Evolutionary conservation across 352 stramenopile genomes (phyloP).

Genomic region (Globisporangium heterothallicum): DNA sequence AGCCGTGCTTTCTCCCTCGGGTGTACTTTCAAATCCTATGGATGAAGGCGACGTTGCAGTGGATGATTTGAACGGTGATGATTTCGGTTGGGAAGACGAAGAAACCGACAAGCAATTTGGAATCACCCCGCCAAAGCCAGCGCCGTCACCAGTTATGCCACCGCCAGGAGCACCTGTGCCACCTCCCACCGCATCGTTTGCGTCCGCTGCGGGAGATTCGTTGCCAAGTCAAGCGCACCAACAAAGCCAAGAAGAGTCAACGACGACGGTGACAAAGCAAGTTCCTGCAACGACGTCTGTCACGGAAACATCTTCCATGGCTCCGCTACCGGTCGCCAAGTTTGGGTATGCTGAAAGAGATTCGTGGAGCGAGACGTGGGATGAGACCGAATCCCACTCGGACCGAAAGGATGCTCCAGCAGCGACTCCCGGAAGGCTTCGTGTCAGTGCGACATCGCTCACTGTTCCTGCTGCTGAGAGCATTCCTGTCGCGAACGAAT

Average conservation of each 20-base stretch:
- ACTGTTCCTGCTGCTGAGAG: conserved; percentile 9
- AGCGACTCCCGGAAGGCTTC: background rate
- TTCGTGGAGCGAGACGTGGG: conserved; percentile 16
- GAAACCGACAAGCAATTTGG: conserved; percentile 19
- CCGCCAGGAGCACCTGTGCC: conserved; percentile 2
- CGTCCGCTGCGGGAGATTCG: background rate
- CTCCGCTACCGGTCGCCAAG: conserved; percentile 12
- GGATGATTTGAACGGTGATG: conserved; percentile 14
- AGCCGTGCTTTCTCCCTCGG: conserved; percentile 56
- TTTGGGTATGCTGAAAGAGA: conserved; percentile 14
- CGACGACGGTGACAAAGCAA: conserved; percentile 5
- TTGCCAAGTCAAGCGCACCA: background rate
- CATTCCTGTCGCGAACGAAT: conserved; percentile 33
- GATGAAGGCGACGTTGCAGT: conserved; percentile 13
- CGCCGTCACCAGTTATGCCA: conserved; percentile 1
- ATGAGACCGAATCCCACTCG: conserved; percentile 6
- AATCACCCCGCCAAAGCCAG: conserved; percentile 13
- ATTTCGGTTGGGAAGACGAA: conserved; percentile 51
- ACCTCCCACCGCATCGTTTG: background rate
- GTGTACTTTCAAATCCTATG: conserved; percentile 37
- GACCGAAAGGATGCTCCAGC: conserved; percentile 7
- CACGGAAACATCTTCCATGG: conserved; percentile 4
- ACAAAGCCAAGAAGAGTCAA: too few species aligned
- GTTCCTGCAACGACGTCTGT: background rate
- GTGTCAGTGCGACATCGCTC: background rate